Evolutionary conservation across 176 grass and related monocot species (phyloP).

Genomic region (Triticum dicoccoides): DNA sequence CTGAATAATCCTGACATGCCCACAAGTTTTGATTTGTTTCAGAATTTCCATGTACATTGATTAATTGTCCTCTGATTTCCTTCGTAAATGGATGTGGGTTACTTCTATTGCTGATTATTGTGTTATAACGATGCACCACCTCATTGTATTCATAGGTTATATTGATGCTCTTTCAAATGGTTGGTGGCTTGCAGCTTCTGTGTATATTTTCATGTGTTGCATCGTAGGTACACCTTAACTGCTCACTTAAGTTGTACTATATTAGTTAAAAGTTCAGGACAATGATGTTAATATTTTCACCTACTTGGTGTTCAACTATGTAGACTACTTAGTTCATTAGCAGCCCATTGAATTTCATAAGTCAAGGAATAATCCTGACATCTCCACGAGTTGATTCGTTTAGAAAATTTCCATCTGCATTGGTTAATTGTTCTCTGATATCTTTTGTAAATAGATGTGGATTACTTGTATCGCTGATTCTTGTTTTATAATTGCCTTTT

Average conservation of each 20-base stretch:
- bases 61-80: too few relatives aligned
- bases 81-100: too few relatives aligned
- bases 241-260: not conserved
- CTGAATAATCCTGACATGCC: too few relatives aligned
- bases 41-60: too few relatives aligned
- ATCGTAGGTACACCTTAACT: not conserved
- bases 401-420: not conserved
- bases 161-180: not conserved
- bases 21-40: too few relatives aligned
- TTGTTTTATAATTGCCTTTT: not conserved
- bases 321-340: conserved; percentile 11
- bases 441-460: not conserved
- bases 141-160: not conserved
- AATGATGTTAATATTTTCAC: conserved; percentile 7
- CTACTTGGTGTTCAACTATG: not conserved
- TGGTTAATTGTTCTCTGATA: not conserved
- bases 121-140: not conserved
- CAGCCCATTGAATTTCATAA: not conserved
- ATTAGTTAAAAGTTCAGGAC: not conserved
- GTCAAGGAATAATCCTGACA: not conserved
- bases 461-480: not conserved
- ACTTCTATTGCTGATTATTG: too few relatives aligned
- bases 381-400: not conserved
- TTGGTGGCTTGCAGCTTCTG: not conserved
- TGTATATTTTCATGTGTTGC: not conserved